phyloP scores from a whole-genome alignment of 176 grass and related monocot genomes.

The Hordeum vulgare region DNA sequence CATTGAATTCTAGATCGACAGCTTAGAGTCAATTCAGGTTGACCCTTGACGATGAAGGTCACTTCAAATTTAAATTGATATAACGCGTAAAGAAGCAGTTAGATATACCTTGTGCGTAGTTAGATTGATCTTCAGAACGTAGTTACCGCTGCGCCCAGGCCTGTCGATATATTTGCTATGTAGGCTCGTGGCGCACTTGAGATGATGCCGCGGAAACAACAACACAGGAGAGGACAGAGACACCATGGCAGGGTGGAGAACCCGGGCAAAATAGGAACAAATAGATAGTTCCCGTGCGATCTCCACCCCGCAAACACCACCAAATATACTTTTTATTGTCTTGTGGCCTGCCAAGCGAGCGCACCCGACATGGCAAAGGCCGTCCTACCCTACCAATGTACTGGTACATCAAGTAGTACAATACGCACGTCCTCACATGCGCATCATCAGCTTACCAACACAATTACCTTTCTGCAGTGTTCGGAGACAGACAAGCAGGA shows the following conservation, averaged over 20 bases:
- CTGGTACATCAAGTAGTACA: background rate
- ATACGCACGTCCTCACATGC: background rate
- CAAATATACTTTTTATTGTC: background rate
- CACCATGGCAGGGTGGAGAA: background rate
- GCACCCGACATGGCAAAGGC: slow-evolving; percentile 28
- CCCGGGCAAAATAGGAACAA: background rate
- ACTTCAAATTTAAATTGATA: background rate
- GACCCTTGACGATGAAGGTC: no score
- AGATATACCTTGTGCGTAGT: background rate
- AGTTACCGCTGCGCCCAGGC: no score
- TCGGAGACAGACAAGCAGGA: background rate
- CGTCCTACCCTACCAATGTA: background rate
- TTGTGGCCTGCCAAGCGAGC: slow-evolving; percentile 23
- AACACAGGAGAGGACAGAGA: background rate
- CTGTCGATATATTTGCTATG: background rate
- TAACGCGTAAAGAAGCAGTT: background rate
- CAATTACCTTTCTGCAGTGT: slow-evolving; percentile 4
- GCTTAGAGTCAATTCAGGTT: no score
- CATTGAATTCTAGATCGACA: background rate
- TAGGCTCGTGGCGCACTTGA: background rate
- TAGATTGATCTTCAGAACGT: background rate
- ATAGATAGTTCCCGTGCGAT: slow-evolving; percentile 19
- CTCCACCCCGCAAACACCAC: background rate
- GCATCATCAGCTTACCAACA: slow-evolving; percentile 12
- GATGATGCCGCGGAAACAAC: background rate